Conservation (phyloP, 257 asterid species). For the Cordia subcordata region DNA sequence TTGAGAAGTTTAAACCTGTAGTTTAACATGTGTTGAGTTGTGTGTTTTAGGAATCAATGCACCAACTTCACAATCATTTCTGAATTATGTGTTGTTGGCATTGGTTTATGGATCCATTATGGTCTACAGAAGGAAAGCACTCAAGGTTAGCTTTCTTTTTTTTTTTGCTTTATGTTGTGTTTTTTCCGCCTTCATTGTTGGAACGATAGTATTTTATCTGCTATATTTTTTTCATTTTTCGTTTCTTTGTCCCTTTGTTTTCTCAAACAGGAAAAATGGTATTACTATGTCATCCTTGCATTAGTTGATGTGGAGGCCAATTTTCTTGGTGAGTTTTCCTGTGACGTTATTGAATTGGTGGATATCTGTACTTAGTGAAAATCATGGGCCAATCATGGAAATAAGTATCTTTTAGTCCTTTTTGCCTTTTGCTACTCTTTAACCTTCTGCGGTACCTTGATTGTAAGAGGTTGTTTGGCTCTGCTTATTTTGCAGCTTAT, state of each 20-base stretch:
- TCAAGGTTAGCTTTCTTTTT: slow-evolving; percentile 60
- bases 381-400: too few relatives aligned
- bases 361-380: too few relatives aligned
- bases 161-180: neutral
- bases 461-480: too few relatives aligned
- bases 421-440: too few relatives aligned
- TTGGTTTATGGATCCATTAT: slow-evolving; percentile 69
- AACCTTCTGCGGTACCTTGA: too few relatives aligned
- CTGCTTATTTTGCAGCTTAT: too few relatives aligned
- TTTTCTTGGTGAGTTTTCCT: slow-evolving; percentile 59
- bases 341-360: too few relatives aligned
- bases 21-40: neutral
- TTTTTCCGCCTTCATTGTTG: neutral
- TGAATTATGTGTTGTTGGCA: slow-evolving; percentile 83
- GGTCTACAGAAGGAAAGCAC: slow-evolving; percentile 63
- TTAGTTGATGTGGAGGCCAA: slow-evolving; percentile 91
- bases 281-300: slow-evolving; percentile 77
- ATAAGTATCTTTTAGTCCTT: too few relatives aligned
- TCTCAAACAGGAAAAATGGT: slow-evolving; percentile 76
- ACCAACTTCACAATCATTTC: slow-evolving; percentile 94
- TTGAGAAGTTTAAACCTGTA: neutral
- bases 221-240: neutral
- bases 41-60: slow-evolving; percentile 73
- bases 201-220: neutral
- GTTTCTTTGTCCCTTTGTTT: neutral